phyloP scores from a whole-genome alignment of 371 early-diverging fungal species.

The Umbelopsis sp. region DNA sequence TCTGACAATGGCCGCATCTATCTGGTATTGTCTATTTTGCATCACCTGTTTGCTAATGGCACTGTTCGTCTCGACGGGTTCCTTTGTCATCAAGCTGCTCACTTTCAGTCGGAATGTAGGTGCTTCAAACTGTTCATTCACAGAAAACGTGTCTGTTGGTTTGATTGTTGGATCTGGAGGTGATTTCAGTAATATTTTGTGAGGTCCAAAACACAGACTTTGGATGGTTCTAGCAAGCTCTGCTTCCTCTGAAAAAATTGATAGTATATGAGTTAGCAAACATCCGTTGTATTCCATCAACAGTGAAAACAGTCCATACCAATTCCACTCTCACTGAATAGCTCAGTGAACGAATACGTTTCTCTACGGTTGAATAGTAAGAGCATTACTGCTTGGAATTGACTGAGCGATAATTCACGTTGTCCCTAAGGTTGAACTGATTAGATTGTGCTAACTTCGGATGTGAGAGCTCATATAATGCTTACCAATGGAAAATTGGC shows the following conservation, averaged over 20 bases:
- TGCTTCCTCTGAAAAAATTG: slow-evolving; percentile 46
- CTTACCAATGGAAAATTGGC: slow-evolving; percentile 62
- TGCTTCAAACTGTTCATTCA: slow-evolving; percentile 73
- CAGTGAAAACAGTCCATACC: slow-evolving; percentile 34
- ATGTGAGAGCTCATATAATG: not conserved
- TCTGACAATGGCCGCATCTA: slow-evolving; percentile 94
- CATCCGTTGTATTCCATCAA: not conserved
- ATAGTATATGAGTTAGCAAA: not conserved
- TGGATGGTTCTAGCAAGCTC: slow-evolving; percentile 78
- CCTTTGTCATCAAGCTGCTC: slow-evolving; percentile 78
- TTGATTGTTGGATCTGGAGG: slow-evolving; percentile 42
- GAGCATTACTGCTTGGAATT: slow-evolving; percentile 76
- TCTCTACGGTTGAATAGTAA: slow-evolving; percentile 73
- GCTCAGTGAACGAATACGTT: slow-evolving; percentile 64
- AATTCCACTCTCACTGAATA: slow-evolving; percentile 63
- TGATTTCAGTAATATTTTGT: slow-evolving; percentile 66
- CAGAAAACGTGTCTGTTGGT: slow-evolving; percentile 60
- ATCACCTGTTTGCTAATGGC: slow-evolving; percentile 76
- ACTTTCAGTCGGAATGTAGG: slow-evolving; percentile 72
- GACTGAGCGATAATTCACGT: slow-evolving; percentile 75
- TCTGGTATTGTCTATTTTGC: slow-evolving; percentile 79
- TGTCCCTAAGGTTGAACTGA: slow-evolving; percentile 34
- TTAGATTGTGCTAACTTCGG: not conserved
- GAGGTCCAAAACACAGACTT: slow-evolving; percentile 80
- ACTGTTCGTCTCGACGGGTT: slow-evolving; percentile 74